phyloP scores from a whole-genome alignment of 1,284 basidiomycete species.

The Microbotryomycetes sp. region DNA sequence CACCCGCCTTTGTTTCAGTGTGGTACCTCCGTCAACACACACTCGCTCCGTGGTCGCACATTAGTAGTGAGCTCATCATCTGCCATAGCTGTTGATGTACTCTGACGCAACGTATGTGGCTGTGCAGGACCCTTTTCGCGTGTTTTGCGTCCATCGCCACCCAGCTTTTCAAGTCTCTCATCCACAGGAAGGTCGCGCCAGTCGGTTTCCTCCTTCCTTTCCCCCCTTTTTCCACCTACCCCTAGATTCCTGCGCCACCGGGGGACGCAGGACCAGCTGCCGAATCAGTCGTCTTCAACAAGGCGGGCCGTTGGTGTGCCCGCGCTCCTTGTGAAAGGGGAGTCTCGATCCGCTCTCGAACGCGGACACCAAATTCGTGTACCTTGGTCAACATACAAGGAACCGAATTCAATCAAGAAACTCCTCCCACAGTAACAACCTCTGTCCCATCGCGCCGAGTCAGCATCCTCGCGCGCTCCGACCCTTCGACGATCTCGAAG shows the following conservation, averaged over 20 bases:
- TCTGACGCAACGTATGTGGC: neutral
- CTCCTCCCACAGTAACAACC: too few relatives aligned
- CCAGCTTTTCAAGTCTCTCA: neutral
- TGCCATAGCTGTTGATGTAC: neutral
- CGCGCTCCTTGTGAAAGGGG: conserved; percentile 7
- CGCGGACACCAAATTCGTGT: neutral
- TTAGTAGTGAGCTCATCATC: too few relatives aligned
- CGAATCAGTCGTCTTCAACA: conserved; percentile 10
- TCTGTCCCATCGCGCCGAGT: too few relatives aligned
- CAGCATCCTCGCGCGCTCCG: neutral
- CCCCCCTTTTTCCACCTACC: conserved; percentile 22
- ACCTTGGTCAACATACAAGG: too few relatives aligned
- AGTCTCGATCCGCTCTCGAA: conserved; percentile 4
- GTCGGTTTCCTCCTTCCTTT: neutral
- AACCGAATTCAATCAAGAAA: too few relatives aligned
- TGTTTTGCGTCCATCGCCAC: neutral
- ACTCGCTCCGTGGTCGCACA: too few relatives aligned
- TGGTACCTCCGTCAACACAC: neutral
- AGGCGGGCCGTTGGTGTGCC: neutral
- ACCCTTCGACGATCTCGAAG: neutral
- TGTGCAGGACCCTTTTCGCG: neutral
- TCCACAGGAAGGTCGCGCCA: neutral
- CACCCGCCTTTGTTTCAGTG: too few relatives aligned
- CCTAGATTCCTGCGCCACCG: conserved; percentile 3
- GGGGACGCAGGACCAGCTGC: conserved; percentile 20